Base-by-base conservation (phyloP, 257 asterid genomes). In the Fraxinus cuspidata region DNA sequence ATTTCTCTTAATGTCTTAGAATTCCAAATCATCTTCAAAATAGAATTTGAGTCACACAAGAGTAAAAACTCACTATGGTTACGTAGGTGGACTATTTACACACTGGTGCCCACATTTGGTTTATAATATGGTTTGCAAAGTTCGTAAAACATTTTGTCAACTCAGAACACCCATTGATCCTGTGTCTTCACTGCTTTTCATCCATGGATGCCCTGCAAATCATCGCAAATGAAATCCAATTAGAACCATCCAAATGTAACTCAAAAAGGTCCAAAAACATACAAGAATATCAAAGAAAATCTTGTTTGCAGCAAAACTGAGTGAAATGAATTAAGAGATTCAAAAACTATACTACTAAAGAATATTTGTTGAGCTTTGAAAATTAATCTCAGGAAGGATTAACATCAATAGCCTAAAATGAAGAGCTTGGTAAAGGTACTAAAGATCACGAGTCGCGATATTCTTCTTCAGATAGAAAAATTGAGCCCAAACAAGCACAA, bases 131-230 rank as follows among this genome's bases (percentile, higher is more conserved):
- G 35, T 83, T 28, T 15, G 51, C 40, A 47, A 15, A 74, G 71
- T 80, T 64, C 21, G 18, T 19, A 68, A 32, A 74, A 44, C 71
- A 27, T 73, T 78, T 47, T 66, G 79, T 86, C 83, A 86, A 69
- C 81, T 83, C 63, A 83, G 78, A 8, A 71, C 81, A 64, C 58
- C 77, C 56, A 67, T 78, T 63, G 47, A 35, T 60, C 81, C 71
- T 16, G 85, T 73, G 71, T 73, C 89, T 9, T 78, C 84, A 34
- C 84, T 74, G 51, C 79, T 73, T 28, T 79, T 85, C 84, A 89
- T 88, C 96, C 96, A 91, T 76, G 90, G 89, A 85, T 91, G 90
- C 81, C 89, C 94, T 91, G 85, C 85, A 74, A 12, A 71, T 63
- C 16, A 1, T 0, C 1, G 18, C 16, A 25, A 63, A 25, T 8